These are phyloP conservation scores for Brassica balearica DNA, from an alignment of 441 rosid genomes.

Conservation along the genomic window DNA sequence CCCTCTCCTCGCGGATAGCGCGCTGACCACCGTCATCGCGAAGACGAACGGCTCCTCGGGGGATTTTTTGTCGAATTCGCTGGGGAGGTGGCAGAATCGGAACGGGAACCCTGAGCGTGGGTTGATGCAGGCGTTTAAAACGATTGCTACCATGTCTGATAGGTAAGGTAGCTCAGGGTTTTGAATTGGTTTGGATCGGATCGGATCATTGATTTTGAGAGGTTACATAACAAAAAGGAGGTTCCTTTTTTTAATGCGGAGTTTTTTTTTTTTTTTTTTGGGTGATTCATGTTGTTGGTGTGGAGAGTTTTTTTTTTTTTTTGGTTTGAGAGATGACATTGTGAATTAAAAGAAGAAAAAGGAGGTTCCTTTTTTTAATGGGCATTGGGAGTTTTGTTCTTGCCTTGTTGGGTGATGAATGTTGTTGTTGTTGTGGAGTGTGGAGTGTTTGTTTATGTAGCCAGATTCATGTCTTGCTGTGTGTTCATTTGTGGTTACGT, in stretches of 20 bases:
- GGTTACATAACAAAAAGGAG: not conserved
- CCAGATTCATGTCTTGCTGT: no score
- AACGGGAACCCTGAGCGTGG: slow-evolving; percentile 93
- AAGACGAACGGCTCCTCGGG: slow-evolving; percentile 92
- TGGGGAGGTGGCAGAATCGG: slow-evolving; percentile 94
- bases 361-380: not conserved
- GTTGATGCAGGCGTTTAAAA: slow-evolving; percentile 77
- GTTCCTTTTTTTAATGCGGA: not conserved
- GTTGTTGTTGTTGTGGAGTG: not conserved
- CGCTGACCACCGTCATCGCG: slow-evolving; percentile 91
- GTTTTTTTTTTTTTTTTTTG: not conserved
- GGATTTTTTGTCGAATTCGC: slow-evolving; percentile 80
- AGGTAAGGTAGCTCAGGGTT: slow-evolving; percentile 49
- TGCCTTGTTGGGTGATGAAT: not conserved
- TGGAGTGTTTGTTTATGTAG: not conserved
- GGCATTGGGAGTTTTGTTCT: not conserved
- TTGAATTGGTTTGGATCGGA: not conserved
- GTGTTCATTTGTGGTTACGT: no score
- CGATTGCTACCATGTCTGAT: slow-evolving; percentile 91
- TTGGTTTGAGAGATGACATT: not conserved
- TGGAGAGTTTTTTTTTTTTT: no score
- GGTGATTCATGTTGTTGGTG: no score
- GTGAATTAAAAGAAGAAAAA: not conserved
- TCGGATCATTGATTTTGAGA: not conserved
- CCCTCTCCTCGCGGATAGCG: slow-evolving; percentile 82